A percentile compares a stretch with the other conserved stretches of the same genome.
Conservation (phyloP, 768 basidiomycete genomes). For the Paxillus rubicundulus region DNA sequence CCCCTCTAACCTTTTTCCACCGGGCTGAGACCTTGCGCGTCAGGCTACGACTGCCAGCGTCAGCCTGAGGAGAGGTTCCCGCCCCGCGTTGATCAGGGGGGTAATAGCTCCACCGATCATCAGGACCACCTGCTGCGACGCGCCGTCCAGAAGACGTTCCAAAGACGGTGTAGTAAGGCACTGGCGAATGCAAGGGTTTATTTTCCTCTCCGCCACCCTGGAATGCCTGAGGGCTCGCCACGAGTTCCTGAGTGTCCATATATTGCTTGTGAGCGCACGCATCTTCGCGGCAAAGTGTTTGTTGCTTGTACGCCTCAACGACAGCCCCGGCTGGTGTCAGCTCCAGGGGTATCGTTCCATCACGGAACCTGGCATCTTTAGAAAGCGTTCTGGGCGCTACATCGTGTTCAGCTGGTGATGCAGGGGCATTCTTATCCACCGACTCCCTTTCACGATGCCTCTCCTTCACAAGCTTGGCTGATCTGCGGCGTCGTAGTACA, state of each 20-base stretch:
- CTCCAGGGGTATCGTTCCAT: background rate
- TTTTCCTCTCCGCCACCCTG: constrained; percentile 16
- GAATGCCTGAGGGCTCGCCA: constrained; percentile 7
- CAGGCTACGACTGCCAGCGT: constrained; percentile 21
- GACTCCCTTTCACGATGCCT: constrained; percentile 8
- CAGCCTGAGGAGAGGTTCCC: constrained; percentile 4
- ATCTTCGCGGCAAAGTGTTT: constrained; percentile 27
- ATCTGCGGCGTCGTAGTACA: constrained; percentile 31
- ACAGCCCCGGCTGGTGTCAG: constrained; percentile 49
- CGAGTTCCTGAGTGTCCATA: constrained; percentile 24
- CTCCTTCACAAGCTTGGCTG: constrained; percentile 18
- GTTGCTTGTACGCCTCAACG: constrained; percentile 48
- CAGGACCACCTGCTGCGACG: constrained; percentile 43
- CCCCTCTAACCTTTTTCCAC: constrained; percentile 28
- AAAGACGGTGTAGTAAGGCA: constrained; percentile 58
- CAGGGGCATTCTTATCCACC: constrained; percentile 2
- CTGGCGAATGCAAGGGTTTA: constrained; percentile 14
- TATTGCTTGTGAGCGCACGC: constrained; percentile 18
- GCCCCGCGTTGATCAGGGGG: constrained; percentile 1
- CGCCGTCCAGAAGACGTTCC: constrained; percentile 45
- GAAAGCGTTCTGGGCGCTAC: background rate
- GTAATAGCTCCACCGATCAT: constrained; percentile 29
- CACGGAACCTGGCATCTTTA: background rate
- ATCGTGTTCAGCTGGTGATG: background rate
- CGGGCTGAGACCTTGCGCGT: constrained; percentile 37